A percentile compares a stretch with the other conserved stretches of the same genome.
phyloP scores from a whole-genome alignment of 1,139 yeast species.

The Candida albicans region DNA sequence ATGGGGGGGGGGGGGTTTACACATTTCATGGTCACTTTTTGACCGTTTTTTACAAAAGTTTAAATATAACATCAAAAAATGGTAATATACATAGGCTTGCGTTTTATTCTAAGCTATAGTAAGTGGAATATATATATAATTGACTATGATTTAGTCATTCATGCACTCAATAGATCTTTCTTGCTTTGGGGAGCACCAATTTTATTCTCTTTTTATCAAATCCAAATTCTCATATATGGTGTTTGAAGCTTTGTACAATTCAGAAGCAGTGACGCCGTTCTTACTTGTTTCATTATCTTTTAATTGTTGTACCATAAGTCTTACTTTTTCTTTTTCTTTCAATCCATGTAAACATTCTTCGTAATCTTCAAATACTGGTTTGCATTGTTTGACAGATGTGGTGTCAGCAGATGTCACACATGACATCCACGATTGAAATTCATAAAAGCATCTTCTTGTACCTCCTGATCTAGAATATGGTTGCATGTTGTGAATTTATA shows the following conservation, averaged over 20 bases:
- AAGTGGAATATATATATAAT: too few relatives aligned
- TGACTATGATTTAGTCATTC: too few relatives aligned
- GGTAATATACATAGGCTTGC: background rate
- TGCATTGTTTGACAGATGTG: slow-evolving; percentile 41
- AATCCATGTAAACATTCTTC: slow-evolving; percentile 50
- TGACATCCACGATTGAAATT: slow-evolving; percentile 47
- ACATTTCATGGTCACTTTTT: too few relatives aligned
- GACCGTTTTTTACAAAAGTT: too few relatives aligned
- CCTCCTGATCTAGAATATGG: slow-evolving; percentile 53
- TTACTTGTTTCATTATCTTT: slow-evolving; percentile 43
- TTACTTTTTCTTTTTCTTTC: slow-evolving; percentile 49
- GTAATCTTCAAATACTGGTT: slow-evolving; percentile 49
- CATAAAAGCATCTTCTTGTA: slow-evolving; percentile 52
- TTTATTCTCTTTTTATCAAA: slow-evolving; percentile 31
- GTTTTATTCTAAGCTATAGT: background rate
- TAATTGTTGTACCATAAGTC: slow-evolving; percentile 49
- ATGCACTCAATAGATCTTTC: too few relatives aligned
- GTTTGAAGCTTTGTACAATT: slow-evolving; percentile 46
- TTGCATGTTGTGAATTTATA: slow-evolving; percentile 33
- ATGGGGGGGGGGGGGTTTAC: too few relatives aligned
- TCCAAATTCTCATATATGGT: slow-evolving; percentile 48
- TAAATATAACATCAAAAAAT: background rate
- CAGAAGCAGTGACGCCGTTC: slow-evolving; percentile 44
- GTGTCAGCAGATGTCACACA: slow-evolving; percentile 52
- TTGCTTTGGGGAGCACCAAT: background rate